Evolutionary conservation across 2,329 filamentous ascomycete species (phyloP), one percentile per base, ranked within the genome.

Genomic region (Colletotrichum sansevieriae): DNA sequence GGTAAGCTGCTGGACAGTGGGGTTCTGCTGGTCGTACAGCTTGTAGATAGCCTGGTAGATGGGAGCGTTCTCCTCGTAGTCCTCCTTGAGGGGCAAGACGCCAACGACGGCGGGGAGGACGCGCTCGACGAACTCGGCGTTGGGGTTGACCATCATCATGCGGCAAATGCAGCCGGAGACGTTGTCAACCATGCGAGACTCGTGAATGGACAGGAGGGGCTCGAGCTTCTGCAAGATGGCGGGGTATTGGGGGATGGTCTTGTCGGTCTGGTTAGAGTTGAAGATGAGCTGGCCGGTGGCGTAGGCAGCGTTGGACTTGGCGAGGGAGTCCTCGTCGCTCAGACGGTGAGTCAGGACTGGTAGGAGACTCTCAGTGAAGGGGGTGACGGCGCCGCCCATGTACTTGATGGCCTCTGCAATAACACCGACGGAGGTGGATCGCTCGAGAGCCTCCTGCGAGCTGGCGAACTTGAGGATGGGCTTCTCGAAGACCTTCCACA

Each of bases 401-500:
- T 93, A 91, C 75, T 92, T 91, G 74, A 94, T 90, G 78, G 93
- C 93, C 84, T 98, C 95, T 29, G 95, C 95, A 71, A 98, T 92
- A 63, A 95, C 93, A 74, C 96, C 96, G 20, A 98, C 92, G 55
- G 95, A 92, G 20, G 94, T 94, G 39, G 92, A 95, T 61, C 96
- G 92, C 84, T 98, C 95, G 43, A 94, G 90, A 56, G 91, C 86
- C 80, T 98, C 95, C 72, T 91, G 91, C 71, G 94, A 95, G 78
- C 91, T 92, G 60, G 94, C 91, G 75, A 94, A 96, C 83, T 93
- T 95, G 77, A 97, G 84, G 74, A 98, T 87, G 43, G 92, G 92
- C 86, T 96, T 95, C 85, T 97, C 93, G 73, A 98, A 97, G 75
- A 97, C 90, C 85, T 97, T 97, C 94, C 94, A 98, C 71, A 98